Conservation (phyloP, 1,284 basidiomycete species). For the Apiotrichum akiyoshidainum region DNA sequence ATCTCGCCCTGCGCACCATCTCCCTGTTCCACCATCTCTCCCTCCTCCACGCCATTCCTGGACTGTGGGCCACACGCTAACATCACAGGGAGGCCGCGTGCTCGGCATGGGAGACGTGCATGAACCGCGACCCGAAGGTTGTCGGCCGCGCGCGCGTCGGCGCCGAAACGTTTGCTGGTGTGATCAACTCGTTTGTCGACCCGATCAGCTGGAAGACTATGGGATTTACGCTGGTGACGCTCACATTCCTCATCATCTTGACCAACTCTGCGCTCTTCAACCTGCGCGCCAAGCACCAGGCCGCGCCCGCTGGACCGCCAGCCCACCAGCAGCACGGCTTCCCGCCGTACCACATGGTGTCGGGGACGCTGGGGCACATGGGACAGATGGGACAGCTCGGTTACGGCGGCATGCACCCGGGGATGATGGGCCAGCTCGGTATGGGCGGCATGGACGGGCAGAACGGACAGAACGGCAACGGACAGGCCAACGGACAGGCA, state of each 20-base stretch:
- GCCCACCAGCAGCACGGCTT: conserved; percentile 8
- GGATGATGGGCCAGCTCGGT: neutral
- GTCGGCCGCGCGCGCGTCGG: conserved; percentile 84
- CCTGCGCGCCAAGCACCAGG: conserved; percentile 46
- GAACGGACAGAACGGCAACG: neutral
- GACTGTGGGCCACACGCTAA: neutral
- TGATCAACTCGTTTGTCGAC: conserved; percentile 94
- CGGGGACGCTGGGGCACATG: neutral
- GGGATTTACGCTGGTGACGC: conserved; percentile 75
- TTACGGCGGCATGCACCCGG: conserved; percentile 1
- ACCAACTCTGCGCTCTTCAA: conserved; percentile 71
- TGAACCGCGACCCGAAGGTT: conserved; percentile 86
- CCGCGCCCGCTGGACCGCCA: conserved; percentile 14
- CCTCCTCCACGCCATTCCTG: neutral
- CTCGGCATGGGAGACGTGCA: conserved; percentile 87
- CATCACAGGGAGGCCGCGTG: conserved; percentile 62
- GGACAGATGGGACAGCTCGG: conserved; percentile 4
- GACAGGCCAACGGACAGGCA: neutral
- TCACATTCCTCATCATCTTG: conserved; percentile 74
- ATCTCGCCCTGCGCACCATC: no score
- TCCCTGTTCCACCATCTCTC: neutral
- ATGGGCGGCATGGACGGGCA: neutral
- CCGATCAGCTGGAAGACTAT: conserved; percentile 96
- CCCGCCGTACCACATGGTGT: conserved; percentile 4
- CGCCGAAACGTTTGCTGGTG: conserved; percentile 91